Evolutionary conservation across 257 asterid genomes (phyloP).

Genomic region (Solanum appendiculatum): DNA sequence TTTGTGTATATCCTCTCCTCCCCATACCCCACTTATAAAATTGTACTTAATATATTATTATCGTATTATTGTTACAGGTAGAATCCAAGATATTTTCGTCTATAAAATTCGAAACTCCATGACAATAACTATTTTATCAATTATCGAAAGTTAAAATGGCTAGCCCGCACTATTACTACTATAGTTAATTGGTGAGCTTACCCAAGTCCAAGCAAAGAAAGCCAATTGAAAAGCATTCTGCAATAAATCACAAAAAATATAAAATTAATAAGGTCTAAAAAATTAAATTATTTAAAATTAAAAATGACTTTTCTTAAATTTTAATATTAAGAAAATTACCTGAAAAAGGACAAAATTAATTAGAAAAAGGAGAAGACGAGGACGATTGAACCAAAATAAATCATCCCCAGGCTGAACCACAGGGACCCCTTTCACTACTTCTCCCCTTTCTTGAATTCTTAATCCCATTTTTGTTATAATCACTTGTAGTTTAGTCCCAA

Average conservation of each 20-base stretch:
- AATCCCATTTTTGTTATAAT: slow-evolving; percentile 87
- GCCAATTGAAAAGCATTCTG: slow-evolving; percentile 97
- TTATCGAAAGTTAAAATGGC: neutral
- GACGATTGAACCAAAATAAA: slow-evolving; percentile 87
- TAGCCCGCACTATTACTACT: neutral
- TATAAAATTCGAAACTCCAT: neutral
- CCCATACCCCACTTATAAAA: neutral
- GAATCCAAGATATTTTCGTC: neutral
- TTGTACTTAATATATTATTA: neutral
- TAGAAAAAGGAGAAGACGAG: slow-evolving; percentile 59
- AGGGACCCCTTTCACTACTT: slow-evolving; percentile 65
- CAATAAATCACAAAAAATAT: neutral
- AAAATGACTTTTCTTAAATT: no score
- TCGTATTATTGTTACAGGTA: neutral
- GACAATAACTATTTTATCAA: neutral
- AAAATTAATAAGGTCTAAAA: neutral
- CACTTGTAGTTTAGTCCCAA: slow-evolving; percentile 86
- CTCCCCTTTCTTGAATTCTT: slow-evolving; percentile 68
- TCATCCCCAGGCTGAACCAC: slow-evolving; percentile 77
- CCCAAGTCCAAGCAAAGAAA: slow-evolving; percentile 93
- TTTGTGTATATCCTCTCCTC: neutral
- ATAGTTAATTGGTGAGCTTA: slow-evolving; percentile 14
- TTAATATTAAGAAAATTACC: slow-evolving; percentile 11
- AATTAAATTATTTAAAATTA: neutral
- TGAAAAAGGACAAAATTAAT: slow-evolving; percentile 88